phyloP scores from a whole-genome alignment of 306 rosid genomes.

The Dryas octopetala region DNA sequence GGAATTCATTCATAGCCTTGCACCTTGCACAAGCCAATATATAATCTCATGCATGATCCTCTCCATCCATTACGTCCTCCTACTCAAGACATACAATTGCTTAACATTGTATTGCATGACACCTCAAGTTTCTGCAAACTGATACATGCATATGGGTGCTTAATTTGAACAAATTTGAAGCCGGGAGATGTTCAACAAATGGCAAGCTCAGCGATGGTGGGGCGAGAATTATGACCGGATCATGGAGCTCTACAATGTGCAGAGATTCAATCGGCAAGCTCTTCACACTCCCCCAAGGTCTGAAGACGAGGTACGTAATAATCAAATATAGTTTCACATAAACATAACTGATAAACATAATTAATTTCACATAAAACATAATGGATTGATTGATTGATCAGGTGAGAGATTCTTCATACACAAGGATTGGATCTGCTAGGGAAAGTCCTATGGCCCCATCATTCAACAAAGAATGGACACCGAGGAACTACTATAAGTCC shows the following conservation, averaged over 20 bases:
- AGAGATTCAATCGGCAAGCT: slow-evolving; percentile 72
- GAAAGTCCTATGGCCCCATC: slow-evolving; percentile 61
- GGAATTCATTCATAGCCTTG: no score
- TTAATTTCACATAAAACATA: neutral
- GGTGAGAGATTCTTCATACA: slow-evolving; percentile 60
- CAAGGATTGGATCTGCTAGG: slow-evolving; percentile 47
- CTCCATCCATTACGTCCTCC: no score
- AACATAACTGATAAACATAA: neutral
- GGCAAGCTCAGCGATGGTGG: slow-evolving; percentile 98
- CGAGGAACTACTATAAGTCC: slow-evolving; percentile 49
- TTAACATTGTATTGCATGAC: slow-evolving; percentile 12
- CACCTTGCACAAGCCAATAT: no score
- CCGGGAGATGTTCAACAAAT: slow-evolving; percentile 83
- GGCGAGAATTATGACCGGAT: slow-evolving; percentile 88
- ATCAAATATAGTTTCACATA: neutral
- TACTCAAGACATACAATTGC: no score
- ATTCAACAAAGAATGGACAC: slow-evolving; percentile 44
- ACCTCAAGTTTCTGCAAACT: slow-evolving; percentile 17
- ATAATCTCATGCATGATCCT: no score
- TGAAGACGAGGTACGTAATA: slow-evolving; percentile 73
- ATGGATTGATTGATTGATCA: slow-evolving; percentile 3
- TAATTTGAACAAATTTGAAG: slow-evolving; percentile 46
- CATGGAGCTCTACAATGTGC: slow-evolving; percentile 89
- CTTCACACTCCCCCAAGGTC: slow-evolving; percentile 67
- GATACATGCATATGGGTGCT: slow-evolving; percentile 22